Evolutionary conservation across 2,329 filamentous ascomycete species (phyloP).

Genomic region (Pestalotiopsis sp.): DNA sequence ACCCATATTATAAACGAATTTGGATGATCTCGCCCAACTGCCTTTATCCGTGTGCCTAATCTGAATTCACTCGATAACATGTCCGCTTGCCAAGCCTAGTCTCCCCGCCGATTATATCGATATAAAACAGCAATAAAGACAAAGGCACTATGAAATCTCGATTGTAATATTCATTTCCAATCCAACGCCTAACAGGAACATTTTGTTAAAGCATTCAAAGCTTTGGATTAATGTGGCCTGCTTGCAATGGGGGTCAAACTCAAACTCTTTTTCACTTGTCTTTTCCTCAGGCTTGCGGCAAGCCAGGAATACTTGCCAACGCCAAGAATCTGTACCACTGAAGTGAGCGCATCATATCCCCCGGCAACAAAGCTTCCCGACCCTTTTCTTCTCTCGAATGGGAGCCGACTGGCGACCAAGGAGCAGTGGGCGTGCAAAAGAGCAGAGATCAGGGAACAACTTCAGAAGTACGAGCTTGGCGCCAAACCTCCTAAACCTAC

Average conservation of each 20-base stretch:
- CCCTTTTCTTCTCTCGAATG: constrained; percentile 43
- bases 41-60: neutral
- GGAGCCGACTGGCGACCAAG: constrained; percentile 38
- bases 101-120: neutral
- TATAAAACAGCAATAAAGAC: neutral
- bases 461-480: constrained; percentile 43
- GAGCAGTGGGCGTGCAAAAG: constrained; percentile 44
- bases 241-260: neutral
- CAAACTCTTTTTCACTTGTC: neutral
- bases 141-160: neutral
- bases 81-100: neutral
- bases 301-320: neutral
- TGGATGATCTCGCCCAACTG: neutral
- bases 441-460: constrained; percentile 38
- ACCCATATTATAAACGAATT: neutral
- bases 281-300: neutral
- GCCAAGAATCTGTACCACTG: neutral
- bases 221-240: neutral
- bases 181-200: neutral
- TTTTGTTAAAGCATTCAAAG: neutral
- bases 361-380: constrained; percentile 28
- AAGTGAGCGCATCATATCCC: neutral
- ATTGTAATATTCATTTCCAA: neutral
- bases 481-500: constrained; percentile 36
- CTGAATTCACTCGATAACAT: neutral